Base-by-base conservation (phyloP, 805 yeast species). In the Groenewaldozyma tartarivorans region DNA sequence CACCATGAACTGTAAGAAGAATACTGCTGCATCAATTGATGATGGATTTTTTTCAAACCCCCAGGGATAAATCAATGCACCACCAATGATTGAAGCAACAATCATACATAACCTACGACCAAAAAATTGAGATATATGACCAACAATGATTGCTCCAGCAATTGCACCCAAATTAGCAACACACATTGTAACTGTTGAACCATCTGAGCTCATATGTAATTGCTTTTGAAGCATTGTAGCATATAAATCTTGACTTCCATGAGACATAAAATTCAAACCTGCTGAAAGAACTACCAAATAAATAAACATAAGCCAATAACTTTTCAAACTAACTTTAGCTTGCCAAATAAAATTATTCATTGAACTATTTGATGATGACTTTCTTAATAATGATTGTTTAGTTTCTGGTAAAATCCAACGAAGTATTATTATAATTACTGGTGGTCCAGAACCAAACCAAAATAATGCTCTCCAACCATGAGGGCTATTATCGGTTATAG, bases 391-490 rank as follows among this genome's bases (percentile, higher is more conserved):
- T 69, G 78, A 11, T 70, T 64, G 33, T 33, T 71, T 72, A 5
- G 83, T 74, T 58, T 81, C 87, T 2, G 82, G 82, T 36, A 72
- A 64, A 33, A 62, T 57, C 45, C 66, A 48, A 58, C 87, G 69
- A 79, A 80, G 78, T 20, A 64, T 44, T 35, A 78, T 69, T 38
- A 81, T 63, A 15, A 79, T 51, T 9, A 74, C 69, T 2, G 84
- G 79, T 6, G 79, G 74, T 26, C 79, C 79, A n/a, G 85, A 72
- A 22, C 77, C 69, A 53, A 81, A 79, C 87, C 87, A 81, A 60
- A 77, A 80, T 33, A 79, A 61, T 1, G 83, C 70, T 52, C 85
- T 67, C 90, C 90, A 81, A 4, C 73, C 70, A 47, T 77, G 73
- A 2, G 60, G 51, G 4, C 71, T 56, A 44, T 70, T 69, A 41